Conservation (phyloP, 148 eudicot species). For the Polygonum aviculare region DNA sequence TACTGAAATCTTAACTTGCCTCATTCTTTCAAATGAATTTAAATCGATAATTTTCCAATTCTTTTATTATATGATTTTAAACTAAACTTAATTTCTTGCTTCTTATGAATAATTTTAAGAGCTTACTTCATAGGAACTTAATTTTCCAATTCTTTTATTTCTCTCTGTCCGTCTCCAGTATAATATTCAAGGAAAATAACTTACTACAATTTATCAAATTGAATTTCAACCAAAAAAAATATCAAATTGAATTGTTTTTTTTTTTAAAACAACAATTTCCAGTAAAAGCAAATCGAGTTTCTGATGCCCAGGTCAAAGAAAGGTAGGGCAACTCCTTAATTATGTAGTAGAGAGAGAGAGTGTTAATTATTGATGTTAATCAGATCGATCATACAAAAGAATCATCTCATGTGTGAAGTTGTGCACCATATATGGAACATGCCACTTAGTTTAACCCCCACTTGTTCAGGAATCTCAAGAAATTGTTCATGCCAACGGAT, state of each 20-base stretch:
- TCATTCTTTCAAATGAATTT: too few relatives aligned
- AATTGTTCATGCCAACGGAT: neutral
- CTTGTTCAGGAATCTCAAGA: neutral
- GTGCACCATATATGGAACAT: neutral
- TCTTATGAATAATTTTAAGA: too few relatives aligned
- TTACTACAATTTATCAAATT: neutral
- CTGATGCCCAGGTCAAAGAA: neutral
- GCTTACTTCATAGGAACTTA: too few relatives aligned
- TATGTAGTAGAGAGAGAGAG: neutral
- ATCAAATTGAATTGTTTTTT: neutral
- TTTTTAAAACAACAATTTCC: neutral
- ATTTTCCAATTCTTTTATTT: too few relatives aligned
- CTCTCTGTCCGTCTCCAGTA: neutral
- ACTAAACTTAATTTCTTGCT: too few relatives aligned
- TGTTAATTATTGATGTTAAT: neutral
- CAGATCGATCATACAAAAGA: conserved; percentile 1
- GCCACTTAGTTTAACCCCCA: neutral
- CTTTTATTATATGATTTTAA: too few relatives aligned
- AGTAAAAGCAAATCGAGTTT: neutral
- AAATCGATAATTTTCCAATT: too few relatives aligned
- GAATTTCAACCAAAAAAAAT: too few relatives aligned
- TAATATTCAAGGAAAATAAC: too few relatives aligned
- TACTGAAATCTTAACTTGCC: too few relatives aligned
- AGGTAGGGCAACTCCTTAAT: neutral
- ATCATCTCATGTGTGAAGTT: neutral